Evolutionary conservation across 768 basidiomycete species (phyloP).

Genomic region (Pleurotus platypus): DNA sequence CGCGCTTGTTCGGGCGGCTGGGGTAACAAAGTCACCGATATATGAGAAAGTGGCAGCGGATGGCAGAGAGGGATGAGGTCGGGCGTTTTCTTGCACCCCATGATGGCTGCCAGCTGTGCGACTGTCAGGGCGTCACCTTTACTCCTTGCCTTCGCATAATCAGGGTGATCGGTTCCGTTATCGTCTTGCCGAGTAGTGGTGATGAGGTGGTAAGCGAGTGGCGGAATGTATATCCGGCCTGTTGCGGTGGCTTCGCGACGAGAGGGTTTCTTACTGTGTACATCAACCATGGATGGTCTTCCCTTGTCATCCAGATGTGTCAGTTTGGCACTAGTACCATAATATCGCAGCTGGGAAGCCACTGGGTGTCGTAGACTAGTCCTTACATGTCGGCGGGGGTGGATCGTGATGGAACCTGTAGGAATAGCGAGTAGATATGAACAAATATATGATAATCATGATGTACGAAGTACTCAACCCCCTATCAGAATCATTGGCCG

Average conservation of each 20-base stretch:
- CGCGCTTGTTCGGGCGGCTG: conserved; percentile 22
- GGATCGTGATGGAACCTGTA: not conserved
- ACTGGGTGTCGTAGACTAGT: conserved; percentile 10
- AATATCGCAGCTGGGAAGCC: conserved; percentile 16
- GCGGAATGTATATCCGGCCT: conserved; percentile 69
- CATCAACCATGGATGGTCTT: conserved; percentile 80
- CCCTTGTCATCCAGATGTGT: conserved; percentile 76
- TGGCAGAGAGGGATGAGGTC: conserved; percentile 88
- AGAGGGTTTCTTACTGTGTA: conserved; percentile 58
- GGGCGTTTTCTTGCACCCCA: conserved; percentile 82
- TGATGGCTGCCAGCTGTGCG: conserved; percentile 83
- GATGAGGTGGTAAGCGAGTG: conserved; percentile 62
- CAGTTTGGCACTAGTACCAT: conserved; percentile 31
- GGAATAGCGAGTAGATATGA: not conserved
- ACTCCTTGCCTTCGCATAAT: conserved; percentile 39
- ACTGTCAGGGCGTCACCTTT: conserved; percentile 75
- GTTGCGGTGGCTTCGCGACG: conserved; percentile 70
- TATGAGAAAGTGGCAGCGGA: conserved; percentile 68
- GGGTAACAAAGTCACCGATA: conserved; percentile 60
- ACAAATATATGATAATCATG: no score
- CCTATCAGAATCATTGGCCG: conserved; percentile 92
- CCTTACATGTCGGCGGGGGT: not conserved
- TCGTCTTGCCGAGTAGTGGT: conserved; percentile 34
- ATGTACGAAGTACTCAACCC: conserved; percentile 62
- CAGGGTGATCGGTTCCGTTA: conserved; percentile 6